These are phyloP conservation scores for Sanghuangporus baumii DNA, from an alignment of 1,284 basidiomycete genomes.

Conservation along the genomic window DNA sequence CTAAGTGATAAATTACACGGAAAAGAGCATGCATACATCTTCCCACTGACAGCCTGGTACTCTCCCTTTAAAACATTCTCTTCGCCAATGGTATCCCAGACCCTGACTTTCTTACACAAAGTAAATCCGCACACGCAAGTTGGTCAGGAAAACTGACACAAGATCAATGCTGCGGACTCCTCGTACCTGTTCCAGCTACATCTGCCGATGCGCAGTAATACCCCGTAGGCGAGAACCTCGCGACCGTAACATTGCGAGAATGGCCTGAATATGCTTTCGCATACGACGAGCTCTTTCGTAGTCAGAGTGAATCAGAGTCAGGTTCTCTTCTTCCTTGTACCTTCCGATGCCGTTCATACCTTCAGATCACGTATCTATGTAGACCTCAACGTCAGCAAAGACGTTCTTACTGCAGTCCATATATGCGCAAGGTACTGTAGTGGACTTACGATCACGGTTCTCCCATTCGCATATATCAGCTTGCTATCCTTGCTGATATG, in stretches of 20 bases:
- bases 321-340: conserved; percentile 27
- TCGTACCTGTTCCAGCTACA: conserved; percentile 63
- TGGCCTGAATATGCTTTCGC: conserved; percentile 74
- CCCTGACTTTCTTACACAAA: conserved; percentile 49
- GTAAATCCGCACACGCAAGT: not conserved
- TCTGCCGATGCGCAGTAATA: conserved; percentile 95
- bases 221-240: conserved; percentile 89
- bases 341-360: conserved; percentile 57
- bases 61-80: conserved; percentile 85
- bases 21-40: conserved; percentile 48
- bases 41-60: conserved; percentile 77
- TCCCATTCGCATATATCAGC: conserved; percentile 83
- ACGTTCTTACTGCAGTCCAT: not conserved
- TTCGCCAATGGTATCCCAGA: conserved; percentile 92
- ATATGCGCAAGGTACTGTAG: conserved; percentile 1
- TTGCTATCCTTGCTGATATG: conserved; percentile 73
- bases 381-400: not conserved
- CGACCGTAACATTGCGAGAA: conserved; percentile 81
- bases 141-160: not conserved
- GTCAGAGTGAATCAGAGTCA: not conserved
- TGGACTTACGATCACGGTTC: conserved; percentile 73
- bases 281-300: conserved; percentile 47
- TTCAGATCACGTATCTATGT: not conserved
- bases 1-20: not conserved
- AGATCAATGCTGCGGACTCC: conserved; percentile 19